Base-by-base conservation (phyloP, 176 grass and related monocot genomes). In the Oryza glaberrima region DNA sequence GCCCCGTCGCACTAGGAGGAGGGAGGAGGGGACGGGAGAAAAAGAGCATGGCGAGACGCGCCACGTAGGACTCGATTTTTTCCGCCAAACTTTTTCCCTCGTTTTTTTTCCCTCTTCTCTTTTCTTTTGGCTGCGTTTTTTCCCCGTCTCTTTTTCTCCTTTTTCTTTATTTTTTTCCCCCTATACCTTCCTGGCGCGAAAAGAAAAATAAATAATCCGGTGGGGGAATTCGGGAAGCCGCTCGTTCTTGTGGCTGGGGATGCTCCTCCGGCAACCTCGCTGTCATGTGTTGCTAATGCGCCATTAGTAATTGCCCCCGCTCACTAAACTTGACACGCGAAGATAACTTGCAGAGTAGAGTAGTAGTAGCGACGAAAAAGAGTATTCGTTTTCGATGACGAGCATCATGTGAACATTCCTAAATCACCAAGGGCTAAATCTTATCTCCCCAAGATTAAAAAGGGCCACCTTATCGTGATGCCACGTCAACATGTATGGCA, bases 51-150 rank as follows among this genome's bases (percentile, higher is more conserved):
- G 70, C 0, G 26, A 20, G 17, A 69, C 6, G 80, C n/a, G 86
- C 94, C 94, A 93, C 94, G 91, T 96, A 72, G 86, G 94, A 89
- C 79, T 25, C 64, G 86, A 89, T 87, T 87, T 95, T 92, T 86
- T 38, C 7, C 40, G 7, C 25, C 65, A 32, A 45, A 20, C 67
- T 90, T 81, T 49, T 19, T 9, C 44, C 14, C 45, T 26, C 15
- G 54, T 10, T 43, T 66, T 60, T 49, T 65, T 49, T 15, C 70
- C 0, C 0, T 32, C 8, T 19, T 54, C 0, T 32, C 8, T 19
- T 54, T 35, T 76, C 72, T 81, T 36, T 11, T 81, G 78, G 78
- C 64, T 36, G 47, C 71, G 47, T 46, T 82, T 71, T 77, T 77
- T 82, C 77, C 80, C 40, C 79, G 38, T 17, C 26, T 12, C 15